Conservation (phyloP, 208 protist species). For the Crithidia fasciculata region DNA sequence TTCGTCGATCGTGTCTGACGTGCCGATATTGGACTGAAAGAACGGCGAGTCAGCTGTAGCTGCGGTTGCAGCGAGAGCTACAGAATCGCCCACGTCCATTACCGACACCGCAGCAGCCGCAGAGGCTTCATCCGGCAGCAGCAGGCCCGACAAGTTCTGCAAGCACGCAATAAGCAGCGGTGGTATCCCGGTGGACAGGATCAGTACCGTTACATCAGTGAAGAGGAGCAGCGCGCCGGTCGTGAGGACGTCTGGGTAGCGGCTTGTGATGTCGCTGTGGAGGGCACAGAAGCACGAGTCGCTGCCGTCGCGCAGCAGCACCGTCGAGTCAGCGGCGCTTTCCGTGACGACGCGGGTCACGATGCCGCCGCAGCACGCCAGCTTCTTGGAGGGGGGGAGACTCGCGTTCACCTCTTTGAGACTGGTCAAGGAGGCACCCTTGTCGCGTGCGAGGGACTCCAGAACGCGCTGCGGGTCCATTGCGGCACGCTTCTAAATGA, state of each 20-base stretch:
- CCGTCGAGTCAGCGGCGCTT: slow-evolving; percentile 79
- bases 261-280: slow-evolving; percentile 74
- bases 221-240: slow-evolving; percentile 75
- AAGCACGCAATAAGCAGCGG: slow-evolving; percentile 81
- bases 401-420: slow-evolving; percentile 42
- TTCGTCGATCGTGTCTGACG: not conserved
- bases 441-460: slow-evolving; percentile 52
- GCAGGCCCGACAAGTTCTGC: slow-evolving; percentile 72
- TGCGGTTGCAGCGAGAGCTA: not conserved
- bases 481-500: too few relatives aligned
- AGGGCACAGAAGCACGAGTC: slow-evolving; percentile 72
- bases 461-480: slow-evolving; percentile 76
- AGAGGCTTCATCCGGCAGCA: slow-evolving; percentile 61
- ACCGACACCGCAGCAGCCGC: slow-evolving; percentile 7
- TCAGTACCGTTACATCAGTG: slow-evolving; percentile 65
- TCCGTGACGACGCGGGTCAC: slow-evolving; percentile 76
- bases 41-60: not conserved
- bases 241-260: slow-evolving; percentile 76
- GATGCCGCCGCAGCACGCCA: slow-evolving; percentile 79
- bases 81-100: not conserved
- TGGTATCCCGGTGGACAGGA: slow-evolving; percentile 55
- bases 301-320: slow-evolving; percentile 71
- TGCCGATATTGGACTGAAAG: not conserved
- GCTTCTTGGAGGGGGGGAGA: slow-evolving; percentile 55
- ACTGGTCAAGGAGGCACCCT: slow-evolving; percentile 50